Percentiles rank a stretch among this genome's conserved stretches.
Evolutionary conservation across 2,329 filamentous ascomycete genomes (phyloP).

Genomic region (Parascedosporium putredinis): DNA sequence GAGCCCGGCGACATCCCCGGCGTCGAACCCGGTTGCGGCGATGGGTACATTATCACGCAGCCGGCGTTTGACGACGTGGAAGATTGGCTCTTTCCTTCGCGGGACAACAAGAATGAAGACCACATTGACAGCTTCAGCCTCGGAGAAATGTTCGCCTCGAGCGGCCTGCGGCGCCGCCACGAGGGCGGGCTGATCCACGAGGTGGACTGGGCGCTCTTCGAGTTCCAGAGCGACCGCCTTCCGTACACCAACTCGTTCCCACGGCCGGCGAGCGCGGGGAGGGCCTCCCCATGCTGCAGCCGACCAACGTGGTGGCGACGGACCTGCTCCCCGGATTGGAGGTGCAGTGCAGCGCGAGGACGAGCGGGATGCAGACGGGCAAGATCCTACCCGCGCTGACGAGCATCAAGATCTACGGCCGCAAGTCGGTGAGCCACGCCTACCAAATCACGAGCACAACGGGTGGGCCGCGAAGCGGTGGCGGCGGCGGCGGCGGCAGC

Average conservation of each 20-base stretch:
- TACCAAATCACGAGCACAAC: conserved; percentile 44
- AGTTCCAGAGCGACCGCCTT: conserved; percentile 60
- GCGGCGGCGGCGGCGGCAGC: no score
- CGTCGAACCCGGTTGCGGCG: conserved; percentile 62
- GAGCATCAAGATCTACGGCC: conserved; percentile 79
- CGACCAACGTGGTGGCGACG: conserved; percentile 48
- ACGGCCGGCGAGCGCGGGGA: conserved; percentile 12
- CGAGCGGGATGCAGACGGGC: conserved; percentile 72
- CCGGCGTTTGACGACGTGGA: conserved; percentile 82
- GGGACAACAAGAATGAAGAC: conserved; percentile 64
- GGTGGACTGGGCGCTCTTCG: conserved; percentile 90
- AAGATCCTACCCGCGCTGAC: conserved; percentile 68
- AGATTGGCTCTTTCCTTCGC: conserved; percentile 69
- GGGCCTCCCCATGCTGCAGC: conserved; percentile 27
- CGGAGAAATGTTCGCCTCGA: conserved; percentile 80
- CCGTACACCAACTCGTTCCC: conserved; percentile 64
- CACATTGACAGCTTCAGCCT: conserved; percentile 72
- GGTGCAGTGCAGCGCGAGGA: conserved; percentile 83
- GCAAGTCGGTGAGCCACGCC: conserved; percentile 66
- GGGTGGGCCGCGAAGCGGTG: conserved; percentile 7
- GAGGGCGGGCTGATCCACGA: conserved; percentile 70
- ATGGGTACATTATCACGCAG: conserved; percentile 76
- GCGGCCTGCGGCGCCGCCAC: conserved; percentile 70
- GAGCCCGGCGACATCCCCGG: conserved; percentile 71
- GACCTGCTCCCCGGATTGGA: conserved; percentile 59